Evolutionary conservation across 202 grass and related monocot genomes (phyloP).

Genomic region (Schoenoplectus tabernaemontani): DNA sequence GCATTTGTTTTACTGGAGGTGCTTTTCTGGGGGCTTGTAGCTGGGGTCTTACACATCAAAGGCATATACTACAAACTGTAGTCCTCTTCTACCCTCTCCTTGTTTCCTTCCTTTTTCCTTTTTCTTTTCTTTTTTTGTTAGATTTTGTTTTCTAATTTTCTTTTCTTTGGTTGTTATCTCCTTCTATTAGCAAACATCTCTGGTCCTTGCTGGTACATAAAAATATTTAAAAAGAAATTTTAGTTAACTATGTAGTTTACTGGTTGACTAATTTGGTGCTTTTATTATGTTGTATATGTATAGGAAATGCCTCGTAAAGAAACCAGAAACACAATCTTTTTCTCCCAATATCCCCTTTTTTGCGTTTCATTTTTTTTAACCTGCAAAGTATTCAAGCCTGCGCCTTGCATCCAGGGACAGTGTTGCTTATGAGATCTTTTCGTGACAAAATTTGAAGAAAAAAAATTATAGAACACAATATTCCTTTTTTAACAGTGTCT

Average conservation of each 20-base stretch:
- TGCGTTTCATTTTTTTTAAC: background rate
- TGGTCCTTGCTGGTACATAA: background rate
- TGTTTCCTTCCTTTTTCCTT: background rate
- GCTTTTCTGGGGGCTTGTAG: conserved; percentile 63
- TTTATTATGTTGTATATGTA: background rate
- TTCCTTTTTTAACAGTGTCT: background rate
- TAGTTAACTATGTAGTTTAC: background rate
- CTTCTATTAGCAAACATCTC: background rate
- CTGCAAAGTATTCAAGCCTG: background rate
- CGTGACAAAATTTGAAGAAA: background rate
- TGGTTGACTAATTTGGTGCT: background rate
- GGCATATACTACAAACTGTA: conserved; percentile 64
- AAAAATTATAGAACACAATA: background rate
- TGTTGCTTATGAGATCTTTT: background rate
- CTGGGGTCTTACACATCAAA: conserved; percentile 71
- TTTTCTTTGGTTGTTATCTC: background rate
- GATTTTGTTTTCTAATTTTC: background rate
- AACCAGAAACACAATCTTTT: background rate
- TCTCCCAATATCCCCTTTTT: background rate
- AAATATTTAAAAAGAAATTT: background rate
- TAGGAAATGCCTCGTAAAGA: background rate
- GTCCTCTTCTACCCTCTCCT: background rate
- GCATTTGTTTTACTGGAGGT: conserved; percentile 68
- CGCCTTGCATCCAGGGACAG: background rate
- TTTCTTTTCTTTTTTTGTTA: background rate